These are phyloP conservation scores for Calonectria honghensis DNA, from an alignment of 2,329 filamentous ascomycete genomes.

Conservation along the genomic window DNA sequence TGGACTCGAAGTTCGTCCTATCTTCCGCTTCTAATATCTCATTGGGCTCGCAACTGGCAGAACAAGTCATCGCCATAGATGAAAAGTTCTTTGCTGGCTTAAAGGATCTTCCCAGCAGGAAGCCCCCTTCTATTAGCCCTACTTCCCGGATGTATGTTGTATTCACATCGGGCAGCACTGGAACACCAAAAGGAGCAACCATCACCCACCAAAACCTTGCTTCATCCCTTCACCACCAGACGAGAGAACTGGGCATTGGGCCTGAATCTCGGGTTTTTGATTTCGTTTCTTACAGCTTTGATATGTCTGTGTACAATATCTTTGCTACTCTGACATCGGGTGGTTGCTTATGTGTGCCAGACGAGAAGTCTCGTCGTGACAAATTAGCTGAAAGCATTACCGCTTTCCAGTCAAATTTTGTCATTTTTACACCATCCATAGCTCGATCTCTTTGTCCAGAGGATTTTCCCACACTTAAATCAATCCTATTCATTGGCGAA, in stretches of 20 bases:
- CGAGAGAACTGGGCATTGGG: neutral
- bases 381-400: neutral
- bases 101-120: no score
- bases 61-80: neutral
- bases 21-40: neutral
- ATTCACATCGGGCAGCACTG: slow-evolving; percentile 16
- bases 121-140: no score
- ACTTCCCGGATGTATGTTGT: slow-evolving; percentile 1
- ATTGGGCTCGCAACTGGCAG: neutral
- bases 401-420: slow-evolving; percentile 6
- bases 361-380: neutral
- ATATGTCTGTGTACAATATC: neutral
- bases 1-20: neutral
- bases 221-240: neutral
- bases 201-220: slow-evolving; percentile 4
- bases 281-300: neutral
- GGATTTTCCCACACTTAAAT: slow-evolving; percentile 4
- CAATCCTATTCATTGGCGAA: neutral
- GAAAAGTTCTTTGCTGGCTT: neutral
- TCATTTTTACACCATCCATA: slow-evolving; percentile 66
- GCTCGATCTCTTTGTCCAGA: slow-evolving; percentile 53
- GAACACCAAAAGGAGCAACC: neutral
- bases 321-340: neutral
- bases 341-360: neutral
- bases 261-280: neutral